Conservation (phyloP, 805 yeast species). For the Groenewaldozyma tartarivorans region DNA sequence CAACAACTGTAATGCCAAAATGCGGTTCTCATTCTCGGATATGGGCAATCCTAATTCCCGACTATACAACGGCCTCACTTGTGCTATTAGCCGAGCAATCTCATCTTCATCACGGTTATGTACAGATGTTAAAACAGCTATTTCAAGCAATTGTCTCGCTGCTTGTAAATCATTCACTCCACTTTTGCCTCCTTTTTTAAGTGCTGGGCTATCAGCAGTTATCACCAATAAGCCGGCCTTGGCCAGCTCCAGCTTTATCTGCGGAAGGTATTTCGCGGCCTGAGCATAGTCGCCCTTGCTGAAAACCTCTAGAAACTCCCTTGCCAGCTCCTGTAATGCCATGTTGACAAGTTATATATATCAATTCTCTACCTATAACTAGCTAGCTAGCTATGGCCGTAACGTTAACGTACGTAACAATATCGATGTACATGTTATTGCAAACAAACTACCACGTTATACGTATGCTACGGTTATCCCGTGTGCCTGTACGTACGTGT, state of each 20-base stretch:
- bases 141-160: slow-evolving; percentile 74
- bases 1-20: slow-evolving; percentile 67
- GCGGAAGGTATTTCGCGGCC: slow-evolving; percentile 54
- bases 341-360: too few species aligned
- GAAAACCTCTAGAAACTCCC: slow-evolving; percentile 57
- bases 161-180: slow-evolving; percentile 52
- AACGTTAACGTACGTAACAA: too few species aligned
- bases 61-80: slow-evolving; percentile 69
- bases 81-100: slow-evolving; percentile 66
- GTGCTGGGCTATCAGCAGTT: neutral
- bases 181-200: slow-evolving; percentile 43
- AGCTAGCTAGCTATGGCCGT: too few species aligned
- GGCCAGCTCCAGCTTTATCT: slow-evolving; percentile 70
- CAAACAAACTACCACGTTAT: too few species aligned
- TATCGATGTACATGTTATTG: too few species aligned
- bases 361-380: too few species aligned
- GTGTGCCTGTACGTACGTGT: too few species aligned
- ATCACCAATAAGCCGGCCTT: slow-evolving; percentile 59
- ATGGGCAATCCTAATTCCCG: slow-evolving; percentile 29
- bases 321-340: slow-evolving; percentile 56
- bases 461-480: too few species aligned
- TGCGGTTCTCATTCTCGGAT: slow-evolving; percentile 58
- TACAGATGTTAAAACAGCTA: slow-evolving; percentile 76
- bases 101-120: slow-evolving; percentile 49
- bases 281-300: slow-evolving; percentile 49